A percentile compares a stretch with the other conserved stretches of the same genome.
Evolutionary conservation across 139 green algal species (phyloP).

Genomic region (Tetradesmus lagerheimii): DNA sequence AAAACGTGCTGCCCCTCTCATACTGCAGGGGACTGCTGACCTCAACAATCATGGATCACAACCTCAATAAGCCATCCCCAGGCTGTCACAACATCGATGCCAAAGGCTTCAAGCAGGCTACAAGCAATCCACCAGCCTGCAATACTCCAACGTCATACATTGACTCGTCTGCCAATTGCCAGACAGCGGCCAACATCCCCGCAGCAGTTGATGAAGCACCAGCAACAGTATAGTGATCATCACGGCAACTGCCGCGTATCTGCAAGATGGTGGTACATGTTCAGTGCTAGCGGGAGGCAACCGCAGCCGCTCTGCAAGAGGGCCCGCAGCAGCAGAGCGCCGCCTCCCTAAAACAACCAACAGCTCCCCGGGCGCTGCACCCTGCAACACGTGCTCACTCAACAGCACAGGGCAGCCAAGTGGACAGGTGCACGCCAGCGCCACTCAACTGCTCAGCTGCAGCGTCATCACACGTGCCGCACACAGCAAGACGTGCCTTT

Average conservation of each 20-base stretch:
- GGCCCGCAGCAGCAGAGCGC: not conserved
- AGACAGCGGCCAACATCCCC: not conserved
- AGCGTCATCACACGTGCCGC: not conserved
- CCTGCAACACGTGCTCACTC: not conserved
- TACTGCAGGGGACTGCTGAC: not conserved
- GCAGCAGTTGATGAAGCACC: not conserved
- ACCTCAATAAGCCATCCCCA: not conserved
- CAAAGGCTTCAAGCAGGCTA: not conserved
- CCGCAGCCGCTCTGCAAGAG: not conserved
- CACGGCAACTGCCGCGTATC: not conserved
- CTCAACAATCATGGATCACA: not conserved
- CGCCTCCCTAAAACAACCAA: not conserved
- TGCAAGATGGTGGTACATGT: not conserved
- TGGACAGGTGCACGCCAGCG: not conserved
- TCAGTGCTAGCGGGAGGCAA: not conserved
- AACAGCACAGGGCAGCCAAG: not conserved
- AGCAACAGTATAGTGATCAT: not conserved
- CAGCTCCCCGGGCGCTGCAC: not conserved
- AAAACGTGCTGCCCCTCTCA: too few relatives aligned
- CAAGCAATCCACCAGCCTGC: not conserved
- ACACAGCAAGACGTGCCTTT: not conserved
- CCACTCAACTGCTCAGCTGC: not conserved
- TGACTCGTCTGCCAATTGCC: not conserved
- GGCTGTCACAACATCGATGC: not conserved
- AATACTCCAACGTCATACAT: not conserved